Evolutionary conservation across 148 eudicot species (phyloP).

Genomic region (Rhododendron griersonianum): DNA sequence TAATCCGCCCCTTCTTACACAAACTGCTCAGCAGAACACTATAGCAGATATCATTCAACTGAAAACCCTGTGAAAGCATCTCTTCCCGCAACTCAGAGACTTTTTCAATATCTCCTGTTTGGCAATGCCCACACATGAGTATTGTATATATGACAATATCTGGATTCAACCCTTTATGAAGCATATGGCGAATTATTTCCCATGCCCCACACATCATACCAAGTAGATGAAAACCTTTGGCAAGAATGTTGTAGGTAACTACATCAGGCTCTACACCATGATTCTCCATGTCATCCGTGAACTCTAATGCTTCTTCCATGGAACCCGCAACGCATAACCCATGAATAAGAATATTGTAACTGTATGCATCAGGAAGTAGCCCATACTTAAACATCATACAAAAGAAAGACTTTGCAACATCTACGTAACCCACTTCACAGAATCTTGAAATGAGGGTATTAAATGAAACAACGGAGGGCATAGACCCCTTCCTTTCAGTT

Average conservation of each 20-base stretch:
- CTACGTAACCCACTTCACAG: conserved; percentile 61
- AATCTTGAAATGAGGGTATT: conserved; percentile 64
- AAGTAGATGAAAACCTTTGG: conserved; percentile 66
- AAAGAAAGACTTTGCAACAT: conserved; percentile 66
- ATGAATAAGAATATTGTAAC: conserved; percentile 73
- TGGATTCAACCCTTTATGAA: conserved; percentile 41
- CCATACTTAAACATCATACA: conserved; percentile 76
- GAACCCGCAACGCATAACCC: conserved; percentile 66
- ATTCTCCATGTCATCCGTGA: conserved; percentile 58
- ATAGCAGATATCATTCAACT: conserved; percentile 38
- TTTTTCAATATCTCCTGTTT: conserved; percentile 46
- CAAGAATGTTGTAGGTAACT: conserved; percentile 69
- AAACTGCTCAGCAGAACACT: conserved; percentile 55
- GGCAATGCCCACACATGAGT: conserved; percentile 69
- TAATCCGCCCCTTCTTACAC: conserved; percentile 52
- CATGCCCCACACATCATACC: conserved; percentile 44
- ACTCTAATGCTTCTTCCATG: conserved; percentile 72
- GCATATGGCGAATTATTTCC: conserved; percentile 35
- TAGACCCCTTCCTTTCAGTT: conserved; percentile 26
- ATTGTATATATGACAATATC: conserved; percentile 44
- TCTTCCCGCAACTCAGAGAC: conserved; percentile 49
- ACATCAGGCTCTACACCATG: conserved; percentile 66
- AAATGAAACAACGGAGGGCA: conserved; percentile 41
- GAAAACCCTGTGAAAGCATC: conserved; percentile 56
- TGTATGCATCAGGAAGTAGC: conserved; percentile 63